Evolutionary conservation across 2,329 filamentous ascomycete genomes (phyloP).

Genomic region (Acrocalymma vagum): DNA sequence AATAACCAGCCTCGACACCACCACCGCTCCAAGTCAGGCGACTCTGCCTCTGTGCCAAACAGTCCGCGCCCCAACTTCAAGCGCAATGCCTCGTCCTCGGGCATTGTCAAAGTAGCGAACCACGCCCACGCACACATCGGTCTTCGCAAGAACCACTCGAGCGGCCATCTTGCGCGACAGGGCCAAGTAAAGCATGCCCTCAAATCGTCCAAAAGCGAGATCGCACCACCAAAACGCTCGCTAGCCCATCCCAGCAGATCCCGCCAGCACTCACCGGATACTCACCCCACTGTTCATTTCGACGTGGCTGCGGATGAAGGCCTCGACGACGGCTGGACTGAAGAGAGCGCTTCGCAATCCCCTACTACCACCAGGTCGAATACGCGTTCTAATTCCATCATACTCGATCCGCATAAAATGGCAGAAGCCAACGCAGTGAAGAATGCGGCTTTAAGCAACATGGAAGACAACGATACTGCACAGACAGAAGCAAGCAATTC

Average conservation of each 20-base stretch:
- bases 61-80: slow-evolving; percentile 51
- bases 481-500: slow-evolving; percentile 21
- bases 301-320: slow-evolving; percentile 44
- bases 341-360: slow-evolving; percentile 52
- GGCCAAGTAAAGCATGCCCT: slow-evolving; percentile 49
- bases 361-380: slow-evolving; percentile 51
- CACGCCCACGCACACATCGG: slow-evolving; percentile 42
- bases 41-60: slow-evolving; percentile 43
- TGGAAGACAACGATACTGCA: slow-evolving; percentile 12
- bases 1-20: slow-evolving; percentile 42
- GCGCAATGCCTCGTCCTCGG: slow-evolving; percentile 53
- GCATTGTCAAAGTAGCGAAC: slow-evolving; percentile 42
- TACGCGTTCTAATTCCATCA: slow-evolving; percentile 50
- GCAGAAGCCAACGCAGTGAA: slow-evolving; percentile 32
- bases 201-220: slow-evolving; percentile 45
- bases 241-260: slow-evolving; percentile 38
- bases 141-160: slow-evolving; percentile 54
- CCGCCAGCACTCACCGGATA: slow-evolving; percentile 43
- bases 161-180: slow-evolving; percentile 54
- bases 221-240: slow-evolving; percentile 37
- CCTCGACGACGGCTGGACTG: slow-evolving; percentile 50
- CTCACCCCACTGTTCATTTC: slow-evolving; percentile 51
- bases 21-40: slow-evolving; percentile 48
- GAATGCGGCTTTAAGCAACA: too few relatives aligned
- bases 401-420: slow-evolving; percentile 41